phyloP scores from a whole-genome alignment of 805 yeast species.

The Komagataella populi region DNA sequence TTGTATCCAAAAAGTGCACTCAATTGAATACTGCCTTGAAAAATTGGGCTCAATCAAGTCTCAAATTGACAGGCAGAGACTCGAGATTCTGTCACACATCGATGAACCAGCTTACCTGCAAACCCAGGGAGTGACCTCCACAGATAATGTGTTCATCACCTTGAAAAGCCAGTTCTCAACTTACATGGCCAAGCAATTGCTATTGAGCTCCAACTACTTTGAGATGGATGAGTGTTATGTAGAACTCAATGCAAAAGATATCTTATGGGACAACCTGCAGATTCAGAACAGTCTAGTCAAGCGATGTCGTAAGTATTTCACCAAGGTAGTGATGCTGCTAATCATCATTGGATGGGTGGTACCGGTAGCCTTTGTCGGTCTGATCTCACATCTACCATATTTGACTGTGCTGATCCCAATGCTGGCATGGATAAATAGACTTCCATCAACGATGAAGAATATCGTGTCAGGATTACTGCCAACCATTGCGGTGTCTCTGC shows the following conservation, averaged over 20 bases:
- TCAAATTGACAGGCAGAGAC: not conserved
- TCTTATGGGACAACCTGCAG: slow-evolving; percentile 56
- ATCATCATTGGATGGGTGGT: slow-evolving; percentile 56
- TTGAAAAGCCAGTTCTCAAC: slow-evolving; percentile 47
- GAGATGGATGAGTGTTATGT: slow-evolving; percentile 27
- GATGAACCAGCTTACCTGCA: slow-evolving; percentile 2
- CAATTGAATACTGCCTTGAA: not conserved
- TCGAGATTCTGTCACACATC: not conserved
- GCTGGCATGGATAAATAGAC: slow-evolving; percentile 34
- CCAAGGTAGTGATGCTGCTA: slow-evolving; percentile 29
- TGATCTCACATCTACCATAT: slow-evolving; percentile 62
- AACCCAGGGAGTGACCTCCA: slow-evolving; percentile 2
- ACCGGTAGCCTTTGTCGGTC: slow-evolving; percentile 72
- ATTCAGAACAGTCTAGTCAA: slow-evolving; percentile 21
- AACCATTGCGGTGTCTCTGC: slow-evolving; percentile 44
- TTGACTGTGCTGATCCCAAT: slow-evolving; percentile 49
- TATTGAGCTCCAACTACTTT: slow-evolving; percentile 29
- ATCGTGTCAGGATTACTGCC: slow-evolving; percentile 54
- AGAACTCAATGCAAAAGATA: slow-evolving; percentile 51
- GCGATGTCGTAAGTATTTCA: slow-evolving; percentile 25
- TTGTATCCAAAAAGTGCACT: not conserved
- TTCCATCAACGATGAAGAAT: slow-evolving; percentile 40
- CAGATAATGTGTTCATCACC: slow-evolving; percentile 43
- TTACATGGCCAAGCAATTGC: slow-evolving; percentile 48
- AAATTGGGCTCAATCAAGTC: not conserved